Evolutionary conservation across 2,329 filamentous ascomycete species (phyloP).

Genomic region (Diplodia sapinea): DNA sequence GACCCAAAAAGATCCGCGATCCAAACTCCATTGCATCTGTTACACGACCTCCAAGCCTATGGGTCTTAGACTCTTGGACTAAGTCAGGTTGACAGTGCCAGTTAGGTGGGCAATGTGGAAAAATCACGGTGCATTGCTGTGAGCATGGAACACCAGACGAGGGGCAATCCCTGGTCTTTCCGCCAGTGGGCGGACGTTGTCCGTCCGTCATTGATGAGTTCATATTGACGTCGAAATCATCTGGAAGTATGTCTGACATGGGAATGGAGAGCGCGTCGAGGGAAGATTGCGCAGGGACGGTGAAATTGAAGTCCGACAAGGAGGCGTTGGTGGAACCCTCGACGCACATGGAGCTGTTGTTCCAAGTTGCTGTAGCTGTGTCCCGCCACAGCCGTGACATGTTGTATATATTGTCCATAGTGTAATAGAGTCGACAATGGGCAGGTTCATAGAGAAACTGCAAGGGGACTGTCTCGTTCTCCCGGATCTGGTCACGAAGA

Average conservation of each 20-base stretch:
- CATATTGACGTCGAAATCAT: not conserved
- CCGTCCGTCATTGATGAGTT: not conserved
- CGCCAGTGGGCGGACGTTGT: no score
- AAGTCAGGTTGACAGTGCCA: no score
- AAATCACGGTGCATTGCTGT: no score
- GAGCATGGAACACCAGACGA: no score
- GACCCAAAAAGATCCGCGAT: no score
- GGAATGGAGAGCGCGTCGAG: not conserved
- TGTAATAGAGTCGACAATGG: constrained; percentile 50
- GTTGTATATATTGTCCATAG: constrained; percentile 46
- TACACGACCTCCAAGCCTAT: no score
- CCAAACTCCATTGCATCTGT: no score
- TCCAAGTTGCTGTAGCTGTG: constrained; percentile 42
- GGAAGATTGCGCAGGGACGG: not conserved
- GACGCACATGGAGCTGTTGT: constrained; percentile 42
- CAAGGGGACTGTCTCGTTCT: constrained; percentile 41
- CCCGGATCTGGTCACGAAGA: constrained; percentile 48
- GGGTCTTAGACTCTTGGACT: not conserved
- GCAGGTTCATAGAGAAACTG: constrained; percentile 50
- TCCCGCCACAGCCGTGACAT: constrained; percentile 47
- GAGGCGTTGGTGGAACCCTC: constrained; percentile 36
- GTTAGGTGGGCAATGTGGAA: no score
- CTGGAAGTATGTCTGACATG: not conserved
- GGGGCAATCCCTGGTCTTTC: no score
- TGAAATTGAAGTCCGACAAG: not conserved